phyloP scores from a whole-genome alignment of 805 yeast genomes.

The Helenozyma rhizophorensis region DNA sequence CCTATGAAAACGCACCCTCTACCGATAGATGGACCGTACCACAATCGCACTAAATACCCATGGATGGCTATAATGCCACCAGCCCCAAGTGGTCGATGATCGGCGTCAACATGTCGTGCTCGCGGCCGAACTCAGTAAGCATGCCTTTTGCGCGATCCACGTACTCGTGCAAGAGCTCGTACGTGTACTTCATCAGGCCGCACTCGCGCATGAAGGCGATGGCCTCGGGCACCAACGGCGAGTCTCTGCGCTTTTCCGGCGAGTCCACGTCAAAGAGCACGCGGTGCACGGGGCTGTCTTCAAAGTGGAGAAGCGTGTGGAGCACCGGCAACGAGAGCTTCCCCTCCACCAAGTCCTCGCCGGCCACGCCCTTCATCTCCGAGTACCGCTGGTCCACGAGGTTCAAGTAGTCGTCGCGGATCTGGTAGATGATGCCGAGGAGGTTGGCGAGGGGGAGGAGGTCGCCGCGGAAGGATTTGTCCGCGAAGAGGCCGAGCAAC shows the following conservation, averaged over 20 bases:
- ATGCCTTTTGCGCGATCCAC: conserved; percentile 15
- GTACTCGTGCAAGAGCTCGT: conserved; percentile 18
- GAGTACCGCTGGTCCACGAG: conserved; percentile 45
- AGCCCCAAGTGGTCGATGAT: no score
- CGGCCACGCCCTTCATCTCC: conserved; percentile 66
- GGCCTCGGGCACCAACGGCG: conserved; percentile 15
- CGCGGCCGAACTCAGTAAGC: conserved; percentile 3
- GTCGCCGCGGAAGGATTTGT: conserved; percentile 10
- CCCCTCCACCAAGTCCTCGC: conserved; percentile 86
- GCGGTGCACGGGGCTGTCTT: conserved; percentile 18
- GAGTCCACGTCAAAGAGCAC: conserved; percentile 16
- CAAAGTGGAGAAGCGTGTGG: conserved; percentile 33
- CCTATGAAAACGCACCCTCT: no score
- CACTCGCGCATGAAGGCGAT: conserved; percentile 21
- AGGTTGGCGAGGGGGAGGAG: conserved; percentile 64
- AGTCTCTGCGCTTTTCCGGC: conserved; percentile 9
- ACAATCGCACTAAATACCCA: no score
- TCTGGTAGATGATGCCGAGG: conserved; percentile 81
- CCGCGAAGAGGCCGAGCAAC: conserved; percentile 44
- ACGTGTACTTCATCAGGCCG: conserved; percentile 24
- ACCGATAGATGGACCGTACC: no score
- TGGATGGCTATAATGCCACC: no score
- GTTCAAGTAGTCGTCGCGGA: conserved; percentile 80
- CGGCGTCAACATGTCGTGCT: no score
- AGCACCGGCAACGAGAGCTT: conserved; percentile 84